A percentile compares a stretch with the other conserved stretches of the same genome.
phyloP scores from a whole-genome alignment of 2,329 filamentous ascomycete species.

The Westerdykella sp. region DNA sequence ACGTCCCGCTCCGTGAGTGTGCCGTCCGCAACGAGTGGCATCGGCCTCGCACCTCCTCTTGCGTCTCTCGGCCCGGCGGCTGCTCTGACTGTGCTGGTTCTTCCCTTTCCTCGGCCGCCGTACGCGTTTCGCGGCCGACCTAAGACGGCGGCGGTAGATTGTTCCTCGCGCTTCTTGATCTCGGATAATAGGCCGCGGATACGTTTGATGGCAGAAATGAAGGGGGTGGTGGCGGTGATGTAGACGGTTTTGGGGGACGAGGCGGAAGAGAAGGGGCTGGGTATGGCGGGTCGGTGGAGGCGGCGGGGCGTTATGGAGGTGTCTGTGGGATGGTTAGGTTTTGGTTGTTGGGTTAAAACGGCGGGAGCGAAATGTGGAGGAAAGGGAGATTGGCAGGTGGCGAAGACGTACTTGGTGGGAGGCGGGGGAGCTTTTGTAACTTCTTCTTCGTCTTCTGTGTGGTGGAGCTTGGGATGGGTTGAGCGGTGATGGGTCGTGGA shows the following conservation, averaged over 20 bases:
- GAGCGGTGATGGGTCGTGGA: not conserved
- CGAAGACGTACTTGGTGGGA: constrained; percentile 18
- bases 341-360: constrained; percentile 2
- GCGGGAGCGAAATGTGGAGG: too few relatives aligned
- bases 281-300: constrained; percentile 51
- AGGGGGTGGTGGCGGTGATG: constrained; percentile 58
- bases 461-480: not conserved
- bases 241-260: constrained; percentile 55
- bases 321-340: constrained; percentile 13
- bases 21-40: not conserved
- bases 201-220: constrained; percentile 62
- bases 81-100: constrained; percentile 7
- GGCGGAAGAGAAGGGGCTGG: constrained; percentile 48
- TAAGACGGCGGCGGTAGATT: constrained; percentile 17
- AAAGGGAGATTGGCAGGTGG: not conserved
- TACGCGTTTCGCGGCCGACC: too few relatives aligned
- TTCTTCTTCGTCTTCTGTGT: not conserved
- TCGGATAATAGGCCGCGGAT: constrained; percentile 57
- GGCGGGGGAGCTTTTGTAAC: constrained; percentile 11
- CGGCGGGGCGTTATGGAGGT: constrained; percentile 52
- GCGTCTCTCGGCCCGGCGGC: constrained; percentile 2
- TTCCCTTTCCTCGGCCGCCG: constrained; percentile 5
- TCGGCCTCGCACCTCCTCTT: not conserved
- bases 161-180: constrained; percentile 47
- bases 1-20: constrained; percentile 4